Evolutionary conservation across 2,329 filamentous ascomycete genomes (phyloP).

Genomic region (Exophiala dermatitidis): DNA sequence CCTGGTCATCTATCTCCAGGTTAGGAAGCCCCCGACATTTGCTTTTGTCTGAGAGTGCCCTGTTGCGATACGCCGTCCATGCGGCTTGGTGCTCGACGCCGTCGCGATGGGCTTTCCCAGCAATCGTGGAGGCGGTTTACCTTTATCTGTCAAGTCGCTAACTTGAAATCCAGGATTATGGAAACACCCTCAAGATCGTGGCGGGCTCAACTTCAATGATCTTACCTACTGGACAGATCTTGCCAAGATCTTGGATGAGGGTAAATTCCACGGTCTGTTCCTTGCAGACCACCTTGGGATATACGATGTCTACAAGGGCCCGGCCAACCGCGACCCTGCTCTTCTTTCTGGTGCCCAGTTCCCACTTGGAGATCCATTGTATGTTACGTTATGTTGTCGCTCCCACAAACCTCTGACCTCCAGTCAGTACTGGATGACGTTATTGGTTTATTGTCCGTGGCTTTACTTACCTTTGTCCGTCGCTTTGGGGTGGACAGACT

Average conservation of each 20-base stretch:
- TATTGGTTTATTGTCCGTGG: no score
- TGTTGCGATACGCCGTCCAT: no score
- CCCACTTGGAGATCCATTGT: slow-evolving; percentile 53
- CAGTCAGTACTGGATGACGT: no score
- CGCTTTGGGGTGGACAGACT: background rate
- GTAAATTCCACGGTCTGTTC: slow-evolving; percentile 46
- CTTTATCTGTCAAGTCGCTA: no score
- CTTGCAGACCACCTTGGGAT: slow-evolving; percentile 49
- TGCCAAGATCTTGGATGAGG: slow-evolving; percentile 42
- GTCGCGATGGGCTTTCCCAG: no score
- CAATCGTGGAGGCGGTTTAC: no score
- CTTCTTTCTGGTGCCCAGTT: slow-evolving; percentile 38
- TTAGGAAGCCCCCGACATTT: slow-evolving; percentile 33
- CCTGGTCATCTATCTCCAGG: slow-evolving; percentile 41
- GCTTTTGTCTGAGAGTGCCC: no score
- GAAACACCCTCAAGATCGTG: background rate
- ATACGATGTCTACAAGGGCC: slow-evolving; percentile 34
- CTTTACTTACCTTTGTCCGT: no score
- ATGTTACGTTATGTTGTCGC: background rate
- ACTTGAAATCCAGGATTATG: background rate
- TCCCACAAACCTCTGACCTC: no score
- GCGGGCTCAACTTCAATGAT: background rate
- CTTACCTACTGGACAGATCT: slow-evolving; percentile 30
- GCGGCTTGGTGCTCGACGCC: no score
- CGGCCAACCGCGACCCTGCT: slow-evolving; percentile 34